phyloP scores from a whole-genome alignment of 2,329 filamentous ascomycete species.

The Huntiella savannae region DNA sequence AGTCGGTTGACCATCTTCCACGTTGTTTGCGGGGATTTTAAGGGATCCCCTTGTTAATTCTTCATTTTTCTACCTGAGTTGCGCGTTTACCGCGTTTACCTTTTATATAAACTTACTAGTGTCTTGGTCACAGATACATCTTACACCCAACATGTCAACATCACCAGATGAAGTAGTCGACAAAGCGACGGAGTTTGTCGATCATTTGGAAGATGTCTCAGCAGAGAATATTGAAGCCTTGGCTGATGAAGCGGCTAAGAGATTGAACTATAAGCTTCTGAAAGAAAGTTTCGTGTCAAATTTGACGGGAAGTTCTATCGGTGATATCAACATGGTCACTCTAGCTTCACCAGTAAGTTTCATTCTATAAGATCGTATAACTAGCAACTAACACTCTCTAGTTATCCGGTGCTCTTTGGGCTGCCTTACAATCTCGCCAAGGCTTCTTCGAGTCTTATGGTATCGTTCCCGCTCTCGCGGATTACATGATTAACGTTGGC shows the following conservation, averaged over 20 bases:
- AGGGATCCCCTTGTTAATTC: too few relatives aligned
- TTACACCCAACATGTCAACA: not conserved
- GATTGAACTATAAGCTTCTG: conserved; percentile 57
- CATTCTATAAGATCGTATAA: conserved; percentile 1
- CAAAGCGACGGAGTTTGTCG: not conserved
- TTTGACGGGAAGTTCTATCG: conserved; percentile 61
- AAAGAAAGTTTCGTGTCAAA: conserved; percentile 96
- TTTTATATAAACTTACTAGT: too few relatives aligned
- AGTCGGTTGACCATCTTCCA: too few relatives aligned
- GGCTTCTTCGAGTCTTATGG: conserved; percentile 67
- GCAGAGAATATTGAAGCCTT: conserved; percentile 19
- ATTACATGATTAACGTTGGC: conserved; percentile 74
- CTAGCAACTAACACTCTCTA: conserved; percentile 20
- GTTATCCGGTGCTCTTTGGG: conserved; percentile 75
- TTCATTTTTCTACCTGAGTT: too few relatives aligned
- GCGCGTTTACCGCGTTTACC: too few relatives aligned
- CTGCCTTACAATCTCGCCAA: conserved; percentile 64
- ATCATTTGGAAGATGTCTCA: conserved; percentile 11
- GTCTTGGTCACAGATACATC: not conserved
- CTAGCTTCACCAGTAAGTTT: conserved; percentile 61
- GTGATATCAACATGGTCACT: conserved; percentile 75
- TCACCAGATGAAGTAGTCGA: not conserved
- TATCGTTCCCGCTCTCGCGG: conserved; percentile 46
- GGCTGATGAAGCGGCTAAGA: conserved; percentile 13
- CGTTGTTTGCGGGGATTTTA: too few relatives aligned